Evolutionary conservation across 495 filamentous ascomycete genomes (phyloP), one percentile per base, ranked within the genome.

Genomic region (Penicillium roqueforti): DNA sequence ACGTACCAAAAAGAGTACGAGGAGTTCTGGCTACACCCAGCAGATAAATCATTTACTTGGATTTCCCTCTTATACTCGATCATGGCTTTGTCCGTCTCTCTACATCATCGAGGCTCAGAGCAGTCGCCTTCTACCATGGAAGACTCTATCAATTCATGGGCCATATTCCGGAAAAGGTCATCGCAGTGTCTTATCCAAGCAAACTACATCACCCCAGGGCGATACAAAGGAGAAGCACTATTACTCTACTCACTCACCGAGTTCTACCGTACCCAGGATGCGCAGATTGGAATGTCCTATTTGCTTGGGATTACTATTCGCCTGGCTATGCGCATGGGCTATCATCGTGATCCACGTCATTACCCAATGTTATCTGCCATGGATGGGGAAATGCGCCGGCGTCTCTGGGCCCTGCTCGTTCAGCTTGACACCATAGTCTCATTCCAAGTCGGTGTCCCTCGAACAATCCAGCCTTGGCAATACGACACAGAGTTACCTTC

Each of bases 381-480:
- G 16, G 71, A 75, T 20, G 70, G 73, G 0, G 76, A 79, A 54
- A 76, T 79, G 70, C 64, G 76, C 14, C 63, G 76, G 16, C 73
- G 76, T 7, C 37, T 66, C 2, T 79, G 76, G 76, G 54, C 61
- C 4, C 32, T 69, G 8, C 37, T 75, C 4, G 60, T 59, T 36
- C 75, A 77, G 34, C 57, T 77, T 3, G 76, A 80, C 43, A 65
- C 61, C 10, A 53, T 78, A 31, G 63, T 76, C 2, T 72, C 74
- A 2, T 76, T 73, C 23, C 74, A 79, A 54, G 65, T 75, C 19
- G 77, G 77, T 1, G 55, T 78, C 11, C 77, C 77, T 14, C 63
- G 74, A 23, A 73, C 68, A 6, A 67, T 77, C 18, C 73, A 74
- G 36, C 61, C 63, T 31, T 74, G 66, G 65, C 72, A 76, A 19